phyloP scores from a whole-genome alignment of 257 asterid species.

The Ligustrum vulgare region DNA sequence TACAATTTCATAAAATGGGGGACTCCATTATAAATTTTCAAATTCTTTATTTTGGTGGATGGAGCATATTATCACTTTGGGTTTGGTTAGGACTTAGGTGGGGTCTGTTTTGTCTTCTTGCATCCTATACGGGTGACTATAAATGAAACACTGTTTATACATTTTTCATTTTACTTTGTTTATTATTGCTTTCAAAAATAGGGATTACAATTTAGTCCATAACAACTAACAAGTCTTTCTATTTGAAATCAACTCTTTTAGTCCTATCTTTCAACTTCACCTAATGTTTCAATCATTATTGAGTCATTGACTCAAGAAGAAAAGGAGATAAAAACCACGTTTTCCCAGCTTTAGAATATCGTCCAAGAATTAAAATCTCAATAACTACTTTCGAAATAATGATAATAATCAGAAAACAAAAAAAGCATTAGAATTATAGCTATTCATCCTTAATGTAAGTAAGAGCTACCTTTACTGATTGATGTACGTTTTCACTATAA shows the following conservation, averaged over 20 bases:
- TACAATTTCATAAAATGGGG: background rate
- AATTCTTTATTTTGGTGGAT: background rate
- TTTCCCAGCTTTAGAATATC: background rate
- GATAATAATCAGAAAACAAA: no score
- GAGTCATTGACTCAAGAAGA: background rate
- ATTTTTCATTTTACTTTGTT: no score
- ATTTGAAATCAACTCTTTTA: background rate
- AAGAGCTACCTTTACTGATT: no score
- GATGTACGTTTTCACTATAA: no score
- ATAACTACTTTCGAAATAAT: background rate
- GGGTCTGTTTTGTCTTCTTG: background rate
- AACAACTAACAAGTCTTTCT: background rate
- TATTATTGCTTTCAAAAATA: no score
- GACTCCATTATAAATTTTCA: background rate
- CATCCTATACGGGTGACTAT: background rate
- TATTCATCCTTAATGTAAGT: no score
- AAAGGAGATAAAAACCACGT: background rate
- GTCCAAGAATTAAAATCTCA: constrained; percentile 19
- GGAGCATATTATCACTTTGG: background rate
- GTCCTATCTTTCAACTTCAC: background rate
- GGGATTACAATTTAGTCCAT: no score
- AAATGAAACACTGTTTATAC: no score
- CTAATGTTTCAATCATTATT: no score
- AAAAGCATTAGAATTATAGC: no score
- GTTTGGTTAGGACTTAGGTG: background rate